These are phyloP conservation scores for Delitschia confertaspora DNA, from an alignment of 495 filamentous ascomycete genomes.

Conservation along the genomic window DNA sequence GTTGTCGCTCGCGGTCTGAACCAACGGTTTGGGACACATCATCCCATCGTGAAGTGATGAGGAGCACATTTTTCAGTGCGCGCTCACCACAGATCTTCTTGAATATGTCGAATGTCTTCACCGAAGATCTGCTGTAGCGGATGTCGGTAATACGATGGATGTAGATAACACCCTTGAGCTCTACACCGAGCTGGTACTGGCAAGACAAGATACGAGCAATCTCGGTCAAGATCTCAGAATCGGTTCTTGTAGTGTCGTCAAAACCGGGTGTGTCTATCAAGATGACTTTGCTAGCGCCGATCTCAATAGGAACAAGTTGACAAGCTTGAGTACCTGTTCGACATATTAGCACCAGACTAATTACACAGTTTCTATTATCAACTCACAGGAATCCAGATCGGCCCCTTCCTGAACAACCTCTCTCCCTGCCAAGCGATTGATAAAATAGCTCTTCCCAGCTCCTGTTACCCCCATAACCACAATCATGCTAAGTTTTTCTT, in stretches of 20 bases:
- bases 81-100: conserved; percentile 32
- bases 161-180: conserved; percentile 36
- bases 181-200: conserved; percentile 27
- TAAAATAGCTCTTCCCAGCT: conserved; percentile 37
- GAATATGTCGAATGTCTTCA: conserved; percentile 33
- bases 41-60: conserved; percentile 39
- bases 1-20: conserved; percentile 26
- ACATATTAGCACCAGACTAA: neutral
- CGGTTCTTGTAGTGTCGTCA: conserved; percentile 5
- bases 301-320: neutral
- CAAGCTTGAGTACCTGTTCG: conserved; percentile 6
- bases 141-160: conserved; percentile 37
- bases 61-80: conserved; percentile 30
- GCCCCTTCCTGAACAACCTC: conserved; percentile 27
- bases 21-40: conserved; percentile 13
- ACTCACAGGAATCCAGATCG: conserved; percentile 3
- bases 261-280: conserved; percentile 24
- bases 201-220: conserved; percentile 33
- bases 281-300: conserved; percentile 4
- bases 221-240: conserved; percentile 35
- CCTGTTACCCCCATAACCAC: conserved; percentile 37
- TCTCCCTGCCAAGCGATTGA: conserved; percentile 29
- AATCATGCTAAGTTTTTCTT: conserved; percentile 20
- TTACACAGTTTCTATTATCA: neutral
- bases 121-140: conserved; percentile 27